Conservation (phyloP, 2,329 filamentous ascomycete genomes). For the Cephalotrichum gorgonifer region DNA sequence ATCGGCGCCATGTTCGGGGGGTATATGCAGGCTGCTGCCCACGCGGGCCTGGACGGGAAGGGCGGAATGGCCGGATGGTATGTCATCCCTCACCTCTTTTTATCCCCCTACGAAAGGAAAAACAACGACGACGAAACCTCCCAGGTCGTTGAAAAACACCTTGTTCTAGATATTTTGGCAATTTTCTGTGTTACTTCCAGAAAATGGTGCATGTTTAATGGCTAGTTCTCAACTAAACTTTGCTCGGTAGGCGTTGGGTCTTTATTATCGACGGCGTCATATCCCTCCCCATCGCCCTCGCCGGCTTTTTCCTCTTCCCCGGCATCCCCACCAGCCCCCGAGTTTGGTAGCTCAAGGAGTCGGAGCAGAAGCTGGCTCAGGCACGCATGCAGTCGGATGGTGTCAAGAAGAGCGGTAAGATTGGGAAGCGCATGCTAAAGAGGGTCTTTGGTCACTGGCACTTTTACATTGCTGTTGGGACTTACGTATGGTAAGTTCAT, state of each 20-base stretch:
- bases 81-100: neutral
- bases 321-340: slow-evolving; percentile 16
- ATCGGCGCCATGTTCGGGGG: slow-evolving; percentile 21
- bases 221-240: neutral
- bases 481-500: slow-evolving; percentile 10
- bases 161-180: too few species aligned
- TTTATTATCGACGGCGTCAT: slow-evolving; percentile 25
- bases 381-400: slow-evolving; percentile 16
- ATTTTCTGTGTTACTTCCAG: too few species aligned
- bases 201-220: too few species aligned
- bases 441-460: slow-evolving; percentile 16
- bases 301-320: slow-evolving; percentile 20
- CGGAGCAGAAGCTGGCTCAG: slow-evolving; percentile 16
- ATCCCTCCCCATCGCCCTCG: slow-evolving; percentile 20
- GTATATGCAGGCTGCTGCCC: slow-evolving; percentile 27
- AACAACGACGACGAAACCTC: too few species aligned
- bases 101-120: too few species aligned
- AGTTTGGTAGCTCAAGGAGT: slow-evolving; percentile 17
- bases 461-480: slow-evolving; percentile 14
- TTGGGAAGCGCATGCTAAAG: slow-evolving; percentile 15
- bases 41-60: slow-evolving; percentile 26
- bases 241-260: slow-evolving; percentile 18
- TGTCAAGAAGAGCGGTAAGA: slow-evolving; percentile 12
- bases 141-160: too few species aligned
- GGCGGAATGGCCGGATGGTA: slow-evolving; percentile 36